These are phyloP conservation scores for Solanum bulbocastanum DNA, from an alignment of 257 asterid species.

Conservation along the genomic window DNA sequence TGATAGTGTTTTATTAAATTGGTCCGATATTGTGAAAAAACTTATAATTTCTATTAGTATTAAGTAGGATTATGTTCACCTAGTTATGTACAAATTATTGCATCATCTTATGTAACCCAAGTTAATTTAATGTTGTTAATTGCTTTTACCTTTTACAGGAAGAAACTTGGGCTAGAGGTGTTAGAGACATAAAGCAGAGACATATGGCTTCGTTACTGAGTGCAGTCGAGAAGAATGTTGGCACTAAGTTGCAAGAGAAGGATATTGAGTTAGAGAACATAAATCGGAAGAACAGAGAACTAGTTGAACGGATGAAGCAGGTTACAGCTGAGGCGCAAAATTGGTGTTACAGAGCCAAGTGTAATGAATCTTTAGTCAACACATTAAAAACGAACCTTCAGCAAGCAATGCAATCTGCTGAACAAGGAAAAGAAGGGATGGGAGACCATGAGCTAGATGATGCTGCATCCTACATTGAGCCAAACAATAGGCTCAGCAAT, in stretches of 20 bases:
- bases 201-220: constrained; percentile 52
- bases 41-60: not conserved
- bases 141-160: constrained; percentile 33
- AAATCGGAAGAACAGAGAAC: constrained; percentile 56
- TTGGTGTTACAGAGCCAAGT: constrained; percentile 84
- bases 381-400: constrained; percentile 52
- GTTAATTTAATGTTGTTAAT: not conserved
- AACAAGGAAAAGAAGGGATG: constrained; percentile 46
- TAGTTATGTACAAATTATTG: not conserved
- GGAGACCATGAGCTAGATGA: constrained; percentile 65
- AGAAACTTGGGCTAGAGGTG: constrained; percentile 46
- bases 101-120: not conserved
- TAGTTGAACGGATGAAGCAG: constrained; percentile 61
- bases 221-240: constrained; percentile 38
- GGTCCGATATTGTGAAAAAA: not conserved
- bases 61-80: not conserved
- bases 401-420: constrained; percentile 47
- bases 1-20: not conserved
- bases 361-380: constrained; percentile 68
- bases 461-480: constrained; percentile 54
- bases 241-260: constrained; percentile 52
- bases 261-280: constrained; percentile 47
- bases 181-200: constrained; percentile 56
- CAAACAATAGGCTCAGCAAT: constrained; percentile 36
- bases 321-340: constrained; percentile 59